Conservation (phyloP, 2,329 filamentous ascomycete genomes). For the Cordyceps fumosorosea region DNA sequence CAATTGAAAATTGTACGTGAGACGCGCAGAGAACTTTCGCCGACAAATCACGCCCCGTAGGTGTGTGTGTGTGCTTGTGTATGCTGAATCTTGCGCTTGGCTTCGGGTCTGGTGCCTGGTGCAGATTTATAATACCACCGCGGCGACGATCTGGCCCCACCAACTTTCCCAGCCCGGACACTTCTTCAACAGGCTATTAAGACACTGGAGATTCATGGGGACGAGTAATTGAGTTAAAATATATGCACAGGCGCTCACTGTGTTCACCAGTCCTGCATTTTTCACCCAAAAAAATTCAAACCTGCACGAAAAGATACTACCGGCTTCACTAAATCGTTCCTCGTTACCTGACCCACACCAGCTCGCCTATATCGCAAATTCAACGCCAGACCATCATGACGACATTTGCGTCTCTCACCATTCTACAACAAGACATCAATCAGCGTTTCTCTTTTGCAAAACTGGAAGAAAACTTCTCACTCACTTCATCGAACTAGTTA, state of each 20-base stretch:
- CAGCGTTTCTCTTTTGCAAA: too few relatives aligned
- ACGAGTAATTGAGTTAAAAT: too few relatives aligned
- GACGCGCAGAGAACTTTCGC: neutral
- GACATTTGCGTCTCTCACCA: neutral
- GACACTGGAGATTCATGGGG: too few relatives aligned
- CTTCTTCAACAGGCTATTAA: too few relatives aligned
- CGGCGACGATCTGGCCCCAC: neutral
- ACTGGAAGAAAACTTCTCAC: too few relatives aligned
- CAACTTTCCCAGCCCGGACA: too few relatives aligned
- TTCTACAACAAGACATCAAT: neutral
- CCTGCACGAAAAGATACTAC: neutral
- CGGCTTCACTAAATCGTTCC: neutral
- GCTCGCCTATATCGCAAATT: neutral
- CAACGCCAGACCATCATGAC: neutral
- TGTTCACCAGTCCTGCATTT: too few relatives aligned
- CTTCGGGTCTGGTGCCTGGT: neutral
- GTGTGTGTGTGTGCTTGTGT: neutral
- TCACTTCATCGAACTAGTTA: too few relatives aligned
- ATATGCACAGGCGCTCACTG: too few relatives aligned
- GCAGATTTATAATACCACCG: slow-evolving; percentile 9
- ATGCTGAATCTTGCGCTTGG: too few relatives aligned
- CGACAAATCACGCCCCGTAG: neutral
- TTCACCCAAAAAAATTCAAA: too few relatives aligned
- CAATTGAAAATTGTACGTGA: neutral
- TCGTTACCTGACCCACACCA: neutral